Base-by-base conservation (phyloP, 2,329 filamentous ascomycete genomes). In the Penicillium sp. region DNA sequence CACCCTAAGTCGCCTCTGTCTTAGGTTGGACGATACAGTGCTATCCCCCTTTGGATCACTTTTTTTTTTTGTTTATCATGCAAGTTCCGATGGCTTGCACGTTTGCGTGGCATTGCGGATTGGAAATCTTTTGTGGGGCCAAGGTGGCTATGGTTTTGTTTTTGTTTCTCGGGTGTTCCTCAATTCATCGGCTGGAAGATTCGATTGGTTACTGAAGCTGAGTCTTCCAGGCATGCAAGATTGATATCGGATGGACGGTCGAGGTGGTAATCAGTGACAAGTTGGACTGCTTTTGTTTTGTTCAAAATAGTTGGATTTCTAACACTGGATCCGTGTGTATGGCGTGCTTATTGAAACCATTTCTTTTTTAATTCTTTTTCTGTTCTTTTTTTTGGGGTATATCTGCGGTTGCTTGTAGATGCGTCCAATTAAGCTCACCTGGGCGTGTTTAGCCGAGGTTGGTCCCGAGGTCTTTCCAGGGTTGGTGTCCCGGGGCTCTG, bases 241-340 rank as follows among this genome's bases (percentile, higher is more conserved):
- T 58, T 53, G 41, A 51, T 53, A 39, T 55, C 41, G 27, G 50
- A 47, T 47, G 34, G 57, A 62, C 36, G 49, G 50, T 44, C 33
- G 43, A 51, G 62, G 55, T 47, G 57, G 56, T 66, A 64, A 62
- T 66, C 41, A 53, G 53, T 44, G 41, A 60, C 50, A 36, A 45
- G 29, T 52, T 45, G 29, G 50, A 34, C 44, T 25, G 38, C 45
- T 56, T 52, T 52, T 50, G 53, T 57, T 50, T 64, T 57, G 41
- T 54, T 55, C 33, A 60, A 60, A 64, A 58, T 60, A 61, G 59
- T 58, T 60, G 43, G 50, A 55, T 50, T 56, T 53, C 39, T 65
- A 39, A 52, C 53, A 46, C 56, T 64, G 59, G 51, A 57, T 60
- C 53, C 57, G 53, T 53, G 49, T 57, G 54, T 57, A 47, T 54